phyloP scores from a whole-genome alignment of 169 alveolate species.

The Babesia sp. region DNA sequence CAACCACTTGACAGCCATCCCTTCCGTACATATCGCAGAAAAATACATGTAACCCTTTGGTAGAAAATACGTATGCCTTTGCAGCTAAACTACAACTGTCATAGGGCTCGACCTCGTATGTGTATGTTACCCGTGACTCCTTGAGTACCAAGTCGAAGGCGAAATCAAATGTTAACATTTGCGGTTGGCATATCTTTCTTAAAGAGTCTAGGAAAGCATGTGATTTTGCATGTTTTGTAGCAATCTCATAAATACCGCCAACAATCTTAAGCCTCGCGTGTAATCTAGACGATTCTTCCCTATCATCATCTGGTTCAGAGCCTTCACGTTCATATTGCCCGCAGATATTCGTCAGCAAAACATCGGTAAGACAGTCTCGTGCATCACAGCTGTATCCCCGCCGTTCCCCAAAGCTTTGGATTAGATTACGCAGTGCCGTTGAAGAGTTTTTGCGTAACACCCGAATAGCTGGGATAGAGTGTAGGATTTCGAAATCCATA shows the following conservation, averaged over 20 bases:
- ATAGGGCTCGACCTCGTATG: constrained; percentile 33
- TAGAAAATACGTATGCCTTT: constrained; percentile 45
- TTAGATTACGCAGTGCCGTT: constrained; percentile 42
- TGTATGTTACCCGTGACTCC: constrained; percentile 32
- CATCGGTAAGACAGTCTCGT: constrained; percentile 57
- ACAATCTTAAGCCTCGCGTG: constrained; percentile 51
- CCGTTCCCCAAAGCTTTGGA: constrained; percentile 31
- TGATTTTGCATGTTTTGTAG: constrained; percentile 49
- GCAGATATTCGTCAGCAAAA: constrained; percentile 52
- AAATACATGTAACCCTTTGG: constrained; percentile 44
- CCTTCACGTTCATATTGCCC: constrained; percentile 21
- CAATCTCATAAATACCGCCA: constrained; percentile 66
- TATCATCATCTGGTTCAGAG: background rate
- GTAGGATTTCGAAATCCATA: constrained; percentile 60
- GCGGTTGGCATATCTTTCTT: constrained; percentile 42
- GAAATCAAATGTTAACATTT: constrained; percentile 41
- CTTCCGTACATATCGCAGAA: constrained; percentile 56
- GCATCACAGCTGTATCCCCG: constrained; percentile 14
- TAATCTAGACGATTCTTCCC: constrained; percentile 36
- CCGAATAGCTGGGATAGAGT: constrained; percentile 52
- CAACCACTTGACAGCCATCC: constrained; percentile 62
- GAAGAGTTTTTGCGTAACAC: constrained; percentile 52
- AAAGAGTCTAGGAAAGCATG: constrained; percentile 38
- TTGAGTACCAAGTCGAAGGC: constrained; percentile 38
- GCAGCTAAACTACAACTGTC: constrained; percentile 11